Evolutionary conservation across 306 rosid species (phyloP).

Genomic region (Clitoria ternatea): DNA sequence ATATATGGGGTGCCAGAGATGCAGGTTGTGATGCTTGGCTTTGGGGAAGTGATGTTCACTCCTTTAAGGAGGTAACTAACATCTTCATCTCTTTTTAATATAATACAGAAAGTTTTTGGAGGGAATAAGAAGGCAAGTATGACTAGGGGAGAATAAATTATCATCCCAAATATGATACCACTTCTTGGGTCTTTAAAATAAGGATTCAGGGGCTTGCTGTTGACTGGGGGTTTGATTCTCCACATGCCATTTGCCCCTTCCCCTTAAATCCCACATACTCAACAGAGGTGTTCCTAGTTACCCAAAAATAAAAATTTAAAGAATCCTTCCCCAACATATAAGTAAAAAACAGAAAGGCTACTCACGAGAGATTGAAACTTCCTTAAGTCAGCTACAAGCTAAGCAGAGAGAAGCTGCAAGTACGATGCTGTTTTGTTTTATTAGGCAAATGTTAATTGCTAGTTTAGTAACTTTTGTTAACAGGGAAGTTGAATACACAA

Average conservation of each 20-base stretch:
- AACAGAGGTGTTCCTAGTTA: neutral
- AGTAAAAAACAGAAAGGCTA: neutral
- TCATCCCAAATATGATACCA: neutral
- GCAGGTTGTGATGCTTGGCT: conserved; percentile 99
- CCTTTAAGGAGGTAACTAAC: conserved; percentile 77
- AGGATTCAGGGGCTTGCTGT: neutral
- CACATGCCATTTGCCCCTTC: neutral
- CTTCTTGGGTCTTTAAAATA: neutral
- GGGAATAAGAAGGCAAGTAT: neutral
- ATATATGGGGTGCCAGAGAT: conserved; percentile 98
- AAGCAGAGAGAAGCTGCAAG: neutral
- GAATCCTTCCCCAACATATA: neutral
- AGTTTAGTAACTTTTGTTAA: too few species aligned
- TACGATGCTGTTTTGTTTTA: too few species aligned
- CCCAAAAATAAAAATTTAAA: neutral
- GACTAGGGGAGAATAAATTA: neutral
- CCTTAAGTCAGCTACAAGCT: neutral
- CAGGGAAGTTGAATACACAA: too few species aligned
- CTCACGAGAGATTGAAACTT: neutral
- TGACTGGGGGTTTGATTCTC: neutral
- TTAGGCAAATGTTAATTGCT: too few species aligned
- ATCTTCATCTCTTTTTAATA: neutral
- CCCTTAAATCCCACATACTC: neutral
- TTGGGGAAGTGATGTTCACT: conserved; percentile 97
- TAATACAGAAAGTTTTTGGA: neutral